These are phyloP conservation scores for Phytophthora brassicae DNA, from an alignment of 352 stramenopile species.

Conservation along the genomic window DNA sequence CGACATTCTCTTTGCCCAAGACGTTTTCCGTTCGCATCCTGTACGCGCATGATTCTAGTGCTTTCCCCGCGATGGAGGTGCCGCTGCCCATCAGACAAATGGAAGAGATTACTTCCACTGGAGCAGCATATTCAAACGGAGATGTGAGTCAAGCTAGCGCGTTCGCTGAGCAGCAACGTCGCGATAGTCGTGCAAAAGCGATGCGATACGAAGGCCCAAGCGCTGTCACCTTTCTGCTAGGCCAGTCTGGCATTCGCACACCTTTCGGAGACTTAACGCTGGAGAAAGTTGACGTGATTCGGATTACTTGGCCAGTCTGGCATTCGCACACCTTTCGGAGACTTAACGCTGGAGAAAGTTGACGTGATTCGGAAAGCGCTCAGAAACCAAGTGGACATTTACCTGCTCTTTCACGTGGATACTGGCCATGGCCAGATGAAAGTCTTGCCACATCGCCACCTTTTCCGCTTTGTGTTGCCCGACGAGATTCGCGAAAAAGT, in stretches of 20 bases:
- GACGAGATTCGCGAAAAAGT: slow-evolving; percentile 64
- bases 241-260: slow-evolving; percentile 63
- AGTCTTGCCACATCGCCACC: slow-evolving; percentile 64
- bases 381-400: slow-evolving; percentile 64
- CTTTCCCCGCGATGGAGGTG: slow-evolving; percentile 44
- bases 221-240: slow-evolving; percentile 68
- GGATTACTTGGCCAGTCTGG: slow-evolving; percentile 59
- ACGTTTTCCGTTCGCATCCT: slow-evolving; percentile 64
- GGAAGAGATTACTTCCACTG: slow-evolving; percentile 17
- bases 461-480: slow-evolving; percentile 80
- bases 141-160: slow-evolving; percentile 13
- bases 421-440: slow-evolving; percentile 47
- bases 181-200: slow-evolving; percentile 42
- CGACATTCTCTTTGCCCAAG: slow-evolving; percentile 63
- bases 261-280: slow-evolving; percentile 81
- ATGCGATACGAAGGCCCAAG: slow-evolving; percentile 69
- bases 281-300: slow-evolving; percentile 84
- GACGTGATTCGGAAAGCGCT: slow-evolving; percentile 66
- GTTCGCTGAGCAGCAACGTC: slow-evolving; percentile 28
- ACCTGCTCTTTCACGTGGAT: slow-evolving; percentile 78
- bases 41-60: slow-evolving; percentile 50
- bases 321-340: slow-evolving; percentile 76
- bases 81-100: slow-evolving; percentile 30
- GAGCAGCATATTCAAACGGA: slow-evolving; percentile 13
- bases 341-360: slow-evolving; percentile 82